These are phyloP conservation scores for Alternaria infectoria DNA, from an alignment of 2,329 filamentous ascomycete species.

Conservation along the genomic window DNA sequence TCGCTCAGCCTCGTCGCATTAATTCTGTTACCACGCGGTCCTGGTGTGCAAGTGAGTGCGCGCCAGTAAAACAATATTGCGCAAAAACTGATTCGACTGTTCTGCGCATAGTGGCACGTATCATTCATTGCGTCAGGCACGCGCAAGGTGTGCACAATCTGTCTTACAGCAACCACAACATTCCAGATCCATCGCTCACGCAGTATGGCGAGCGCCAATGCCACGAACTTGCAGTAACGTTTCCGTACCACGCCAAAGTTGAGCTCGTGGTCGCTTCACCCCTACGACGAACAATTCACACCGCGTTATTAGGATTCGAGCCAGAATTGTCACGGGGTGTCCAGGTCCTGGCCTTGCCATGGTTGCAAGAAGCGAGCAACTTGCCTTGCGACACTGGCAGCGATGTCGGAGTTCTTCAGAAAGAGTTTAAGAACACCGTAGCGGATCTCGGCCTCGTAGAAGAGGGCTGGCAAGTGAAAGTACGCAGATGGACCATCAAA, in stretches of 20 bases:
- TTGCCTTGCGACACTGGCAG: not conserved
- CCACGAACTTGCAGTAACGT: not conserved
- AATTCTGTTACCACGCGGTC: not conserved
- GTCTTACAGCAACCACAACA: not conserved
- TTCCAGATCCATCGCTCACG: not conserved
- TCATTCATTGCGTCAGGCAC: not conserved
- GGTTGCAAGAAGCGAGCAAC: not conserved
- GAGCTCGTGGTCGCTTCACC: not conserved
- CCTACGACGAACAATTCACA: not conserved
- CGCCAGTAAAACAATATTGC: not conserved
- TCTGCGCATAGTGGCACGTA: not conserved
- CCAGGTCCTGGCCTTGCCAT: not conserved
- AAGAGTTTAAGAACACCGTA: not conserved
- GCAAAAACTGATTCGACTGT: not conserved
- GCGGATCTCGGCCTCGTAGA: not conserved
- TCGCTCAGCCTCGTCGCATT: not conserved
- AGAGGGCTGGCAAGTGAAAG: not conserved
- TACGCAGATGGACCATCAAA: not conserved
- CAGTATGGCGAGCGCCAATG: not conserved
- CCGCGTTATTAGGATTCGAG: not conserved
- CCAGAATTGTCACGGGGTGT: not conserved
- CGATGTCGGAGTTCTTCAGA: not conserved
- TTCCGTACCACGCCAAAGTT: not conserved
- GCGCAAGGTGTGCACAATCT: not conserved
- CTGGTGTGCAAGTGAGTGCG: not conserved